Evolutionary conservation across 2,329 filamentous ascomycete genomes (phyloP).

Genomic region (Epichloe scottii): DNA sequence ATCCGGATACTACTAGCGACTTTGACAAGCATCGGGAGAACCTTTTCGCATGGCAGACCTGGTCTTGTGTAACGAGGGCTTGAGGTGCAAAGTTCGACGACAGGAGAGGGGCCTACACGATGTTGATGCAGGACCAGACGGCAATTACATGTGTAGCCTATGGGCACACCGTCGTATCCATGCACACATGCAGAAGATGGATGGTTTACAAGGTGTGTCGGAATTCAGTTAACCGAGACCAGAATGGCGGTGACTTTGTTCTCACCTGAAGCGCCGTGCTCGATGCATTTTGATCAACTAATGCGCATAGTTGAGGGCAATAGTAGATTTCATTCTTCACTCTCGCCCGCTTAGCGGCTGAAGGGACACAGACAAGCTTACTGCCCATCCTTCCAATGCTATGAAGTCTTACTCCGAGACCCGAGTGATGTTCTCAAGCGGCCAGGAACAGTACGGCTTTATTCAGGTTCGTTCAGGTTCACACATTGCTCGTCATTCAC

Average conservation of each 20-base stretch:
- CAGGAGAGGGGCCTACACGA: slow-evolving; percentile 1
- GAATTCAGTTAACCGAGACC: slow-evolving; percentile 5
- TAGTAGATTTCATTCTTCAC: background rate
- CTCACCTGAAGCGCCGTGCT: background rate
- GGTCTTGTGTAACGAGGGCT: slow-evolving; percentile 3
- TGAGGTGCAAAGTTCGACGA: background rate
- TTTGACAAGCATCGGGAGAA: slow-evolving; percentile 3
- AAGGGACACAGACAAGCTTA: background rate
- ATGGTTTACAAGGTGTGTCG: background rate
- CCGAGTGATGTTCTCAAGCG: background rate
- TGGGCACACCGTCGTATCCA: background rate
- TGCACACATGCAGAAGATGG: slow-evolving; percentile 1
- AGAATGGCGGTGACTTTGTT: slow-evolving; percentile 5
- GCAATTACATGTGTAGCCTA: background rate
- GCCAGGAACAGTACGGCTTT: background rate
- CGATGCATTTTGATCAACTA: background rate
- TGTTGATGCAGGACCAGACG: slow-evolving; percentile 1
- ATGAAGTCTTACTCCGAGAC: background rate
- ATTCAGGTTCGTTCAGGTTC: background rate
- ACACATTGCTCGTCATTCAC: background rate
- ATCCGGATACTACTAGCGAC: slow-evolving; percentile 6
- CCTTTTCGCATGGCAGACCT: slow-evolving; percentile 3
- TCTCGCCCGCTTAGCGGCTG: background rate
- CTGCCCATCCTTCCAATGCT: background rate
- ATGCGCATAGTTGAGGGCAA: background rate